Conservation (phyloP, 2,329 filamentous ascomycete genomes). For the Ophiosphaerella korrae region DNA sequence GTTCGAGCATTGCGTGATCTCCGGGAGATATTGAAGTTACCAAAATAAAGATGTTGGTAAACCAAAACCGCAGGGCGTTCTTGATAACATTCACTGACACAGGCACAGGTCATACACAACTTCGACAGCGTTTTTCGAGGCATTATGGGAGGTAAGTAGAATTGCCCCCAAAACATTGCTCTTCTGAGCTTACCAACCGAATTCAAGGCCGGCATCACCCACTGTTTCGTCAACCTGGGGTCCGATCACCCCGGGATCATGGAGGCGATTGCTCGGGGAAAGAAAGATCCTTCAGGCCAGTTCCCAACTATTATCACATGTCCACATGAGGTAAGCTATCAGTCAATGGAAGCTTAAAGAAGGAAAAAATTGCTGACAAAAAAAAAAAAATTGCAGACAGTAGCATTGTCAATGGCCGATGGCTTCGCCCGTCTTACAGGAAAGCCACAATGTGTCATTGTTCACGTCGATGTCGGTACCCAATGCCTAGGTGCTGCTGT, state of each 20-base stretch:
- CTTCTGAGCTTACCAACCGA: too few species aligned
- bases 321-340: conserved; percentile 69
- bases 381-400: conserved; percentile 63
- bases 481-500: conserved; percentile 78
- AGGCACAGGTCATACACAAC: conserved; percentile 63
- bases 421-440: conserved; percentile 73
- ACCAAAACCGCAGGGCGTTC: too few species aligned
- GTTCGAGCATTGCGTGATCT: too few species aligned
- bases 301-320: conserved; percentile 80
- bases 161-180: too few species aligned
- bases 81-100: too few species aligned
- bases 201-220: conserved; percentile 32
- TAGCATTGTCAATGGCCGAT: conserved; percentile 83
- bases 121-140: conserved; percentile 82
- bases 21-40: too few species aligned
- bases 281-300: conserved; percentile 66
- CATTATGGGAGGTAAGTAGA: conserved; percentile 65
- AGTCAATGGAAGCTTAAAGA: neutral
- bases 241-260: conserved; percentile 77
- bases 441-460: conserved; percentile 76
- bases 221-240: conserved; percentile 69
- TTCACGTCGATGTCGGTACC: conserved; percentile 82
- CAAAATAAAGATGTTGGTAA: too few species aligned
- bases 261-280: conserved; percentile 78
- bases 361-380: conserved; percentile 8